A percentile compares a stretch with the other conserved stretches of the same genome.
These are phyloP conservation scores for Pulicaria dysenterica DNA, from an alignment of 129 eudicot species.

Conservation along the genomic window DNA sequence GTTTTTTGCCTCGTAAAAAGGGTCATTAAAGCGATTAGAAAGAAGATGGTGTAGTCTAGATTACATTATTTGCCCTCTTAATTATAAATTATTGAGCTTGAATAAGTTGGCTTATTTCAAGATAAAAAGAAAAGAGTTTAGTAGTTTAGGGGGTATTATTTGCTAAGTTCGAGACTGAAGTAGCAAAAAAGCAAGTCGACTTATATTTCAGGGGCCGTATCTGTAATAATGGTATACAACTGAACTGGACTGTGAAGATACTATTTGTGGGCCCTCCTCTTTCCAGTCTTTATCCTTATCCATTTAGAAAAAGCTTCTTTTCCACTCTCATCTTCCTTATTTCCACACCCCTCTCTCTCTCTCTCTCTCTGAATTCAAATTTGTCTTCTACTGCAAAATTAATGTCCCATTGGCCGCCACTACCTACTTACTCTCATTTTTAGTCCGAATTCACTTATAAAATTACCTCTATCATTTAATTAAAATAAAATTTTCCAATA, in stretches of 20 bases:
- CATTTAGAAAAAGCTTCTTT: slow-evolving; percentile 21
- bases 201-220: background rate
- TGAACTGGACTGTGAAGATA: slow-evolving; percentile 9
- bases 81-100: too few species aligned
- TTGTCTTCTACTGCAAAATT: background rate
- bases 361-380: background rate
- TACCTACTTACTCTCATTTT: too few species aligned
- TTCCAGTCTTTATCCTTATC: slow-evolving; percentile 55
- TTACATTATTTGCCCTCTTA: too few species aligned
- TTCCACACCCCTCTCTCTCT: background rate
- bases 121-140: background rate
- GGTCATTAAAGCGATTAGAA: too few species aligned
- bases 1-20: too few species aligned
- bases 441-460: too few species aligned
- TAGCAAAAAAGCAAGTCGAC: background rate
- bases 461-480: too few species aligned
- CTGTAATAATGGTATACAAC: slow-evolving; percentile 17
- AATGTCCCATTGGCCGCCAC: background rate
- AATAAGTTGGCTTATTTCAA: background rate
- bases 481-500: background rate
- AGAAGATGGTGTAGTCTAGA: too few species aligned
- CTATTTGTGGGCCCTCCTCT: slow-evolving; percentile 27
- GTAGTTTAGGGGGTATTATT: background rate
- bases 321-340: slow-evolving; percentile 8
- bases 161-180: background rate